phyloP scores from a whole-genome alignment of 2,329 filamentous ascomycete species.

The Aspergillus candidus region DNA sequence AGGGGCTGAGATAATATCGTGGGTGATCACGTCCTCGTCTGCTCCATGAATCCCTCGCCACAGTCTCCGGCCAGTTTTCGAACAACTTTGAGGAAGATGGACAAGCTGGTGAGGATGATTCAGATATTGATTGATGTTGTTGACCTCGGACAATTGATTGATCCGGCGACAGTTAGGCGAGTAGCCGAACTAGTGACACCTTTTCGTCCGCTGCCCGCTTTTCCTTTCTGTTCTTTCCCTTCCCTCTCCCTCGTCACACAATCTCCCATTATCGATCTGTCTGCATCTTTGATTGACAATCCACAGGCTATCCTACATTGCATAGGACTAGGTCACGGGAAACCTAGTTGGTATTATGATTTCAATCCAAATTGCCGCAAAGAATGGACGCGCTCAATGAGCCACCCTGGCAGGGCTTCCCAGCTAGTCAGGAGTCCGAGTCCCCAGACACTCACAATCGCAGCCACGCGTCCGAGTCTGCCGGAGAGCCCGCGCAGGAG shows the following conservation, averaged over 20 bases:
- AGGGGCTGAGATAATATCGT: too few relatives aligned
- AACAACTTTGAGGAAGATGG: too few relatives aligned
- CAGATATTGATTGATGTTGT: too few relatives aligned
- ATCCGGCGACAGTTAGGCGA: conserved; percentile 18
- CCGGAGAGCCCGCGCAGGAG: conserved; percentile 12
- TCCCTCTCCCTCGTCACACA: background rate
- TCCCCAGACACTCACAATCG: background rate
- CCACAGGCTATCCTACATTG: too few relatives aligned
- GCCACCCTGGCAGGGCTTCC: conserved; percentile 22
- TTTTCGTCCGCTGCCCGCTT: conserved; percentile 12
- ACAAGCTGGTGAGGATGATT: too few relatives aligned
- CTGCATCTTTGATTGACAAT: too few relatives aligned
- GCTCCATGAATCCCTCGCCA: too few relatives aligned
- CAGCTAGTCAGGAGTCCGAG: background rate
- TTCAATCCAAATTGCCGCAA: conserved; percentile 1
- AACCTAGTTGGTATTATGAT: conserved; percentile 13
- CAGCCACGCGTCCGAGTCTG: conserved; percentile 10
- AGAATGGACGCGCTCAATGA: conserved; percentile 18
- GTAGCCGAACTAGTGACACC: conserved; percentile 2
- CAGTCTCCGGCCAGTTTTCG: too few relatives aligned
- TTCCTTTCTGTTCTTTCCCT: conserved; percentile 9
- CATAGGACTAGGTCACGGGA: conserved; percentile 11
- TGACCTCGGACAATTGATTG: too few relatives aligned
- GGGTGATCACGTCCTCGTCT: too few relatives aligned
- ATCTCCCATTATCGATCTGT: background rate